Evolutionary conservation across 371 early-diverging fungal genomes (phyloP), one percentile per base, ranked within the genome.

Genomic region (Rhizopus arrhizus): DNA sequence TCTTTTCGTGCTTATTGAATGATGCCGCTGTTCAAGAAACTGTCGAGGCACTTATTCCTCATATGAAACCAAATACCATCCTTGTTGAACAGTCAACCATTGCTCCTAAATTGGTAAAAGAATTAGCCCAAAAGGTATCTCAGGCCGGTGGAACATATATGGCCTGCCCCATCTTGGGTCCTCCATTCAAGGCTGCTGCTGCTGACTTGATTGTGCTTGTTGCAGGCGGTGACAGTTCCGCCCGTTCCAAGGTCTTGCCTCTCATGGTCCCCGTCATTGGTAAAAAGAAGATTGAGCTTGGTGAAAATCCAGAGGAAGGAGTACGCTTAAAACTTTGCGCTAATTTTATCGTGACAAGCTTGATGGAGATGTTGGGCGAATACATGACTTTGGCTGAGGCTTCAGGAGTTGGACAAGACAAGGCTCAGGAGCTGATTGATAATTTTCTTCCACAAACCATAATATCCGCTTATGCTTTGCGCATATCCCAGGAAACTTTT

Each of bases 301-400:
- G 88, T 8, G 70, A 78, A 0, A 73, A 85, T 56, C 73, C 74
- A 0, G 58, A 72, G 10, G 47, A 64, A 1, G 84, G 82, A 1
- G 73, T 81, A 5, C 69, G 70, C 2, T 75, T 87, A 54, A 89
- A 91, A 64, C 72, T 92, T 7, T 68, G 84, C 31, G 89, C 89
- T 36, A 91, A 91, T 62, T 90, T 81, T 55, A 75, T 89, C 55
- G 68, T 91, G 15, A 75, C 77, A 0, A 63, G 82, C 6, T 56
- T 78, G 4, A 70, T 88, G 8, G 88, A 89, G 63, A 51, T 85
- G 49, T 58, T 91, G 15, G 85, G 87, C 0, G 90, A 92, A 66
- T 88, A 86, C 11, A 62, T 87, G 68, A 86, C 86, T 0, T 70
- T 91, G n/a, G 89, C 86, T 0, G 87, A 88, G 54, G 81, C 81